These are phyloP conservation scores for Phyllosticta citrichinensis DNA, from an alignment of 2,329 filamentous ascomycete species.

Conservation along the genomic window DNA sequence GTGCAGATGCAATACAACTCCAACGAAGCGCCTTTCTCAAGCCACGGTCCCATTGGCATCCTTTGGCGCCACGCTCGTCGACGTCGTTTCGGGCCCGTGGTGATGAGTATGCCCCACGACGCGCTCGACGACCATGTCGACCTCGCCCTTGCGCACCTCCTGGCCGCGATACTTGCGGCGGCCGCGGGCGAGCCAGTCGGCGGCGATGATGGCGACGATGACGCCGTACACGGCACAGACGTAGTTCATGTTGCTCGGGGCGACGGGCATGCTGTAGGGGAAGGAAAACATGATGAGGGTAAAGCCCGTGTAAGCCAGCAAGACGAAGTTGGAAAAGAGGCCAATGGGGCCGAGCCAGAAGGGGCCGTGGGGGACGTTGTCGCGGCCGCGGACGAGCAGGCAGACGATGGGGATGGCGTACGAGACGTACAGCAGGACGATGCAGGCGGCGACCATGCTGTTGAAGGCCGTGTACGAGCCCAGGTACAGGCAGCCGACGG, in stretches of 20 bases:
- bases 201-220: slow-evolving; percentile 19
- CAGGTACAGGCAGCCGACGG: slow-evolving; percentile 38
- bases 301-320: slow-evolving; percentile 39
- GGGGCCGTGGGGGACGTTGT: slow-evolving; percentile 35
- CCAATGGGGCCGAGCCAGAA: slow-evolving; percentile 40
- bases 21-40: neutral
- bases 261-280: slow-evolving; percentile 23
- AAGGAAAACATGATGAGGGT: slow-evolving; percentile 39
- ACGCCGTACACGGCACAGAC: slow-evolving; percentile 18
- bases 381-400: slow-evolving; percentile 35
- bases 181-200: slow-evolving; percentile 22
- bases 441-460: slow-evolving; percentile 35
- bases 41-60: neutral
- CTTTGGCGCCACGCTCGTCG: neutral
- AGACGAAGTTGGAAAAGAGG: slow-evolving; percentile 32
- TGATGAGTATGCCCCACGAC: neutral
- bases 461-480: slow-evolving; percentile 33
- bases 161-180: slow-evolving; percentile 23
- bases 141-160: slow-evolving; percentile 19
- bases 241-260: slow-evolving; percentile 24
- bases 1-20: neutral
- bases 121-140: slow-evolving; percentile 12
- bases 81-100: neutral
- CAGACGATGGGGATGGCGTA: slow-evolving; percentile 36
- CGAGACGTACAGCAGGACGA: slow-evolving; percentile 29